Evolutionary conservation across 139 green algal species (phyloP).

Genomic region (Chlamydomonas incerta): DNA sequence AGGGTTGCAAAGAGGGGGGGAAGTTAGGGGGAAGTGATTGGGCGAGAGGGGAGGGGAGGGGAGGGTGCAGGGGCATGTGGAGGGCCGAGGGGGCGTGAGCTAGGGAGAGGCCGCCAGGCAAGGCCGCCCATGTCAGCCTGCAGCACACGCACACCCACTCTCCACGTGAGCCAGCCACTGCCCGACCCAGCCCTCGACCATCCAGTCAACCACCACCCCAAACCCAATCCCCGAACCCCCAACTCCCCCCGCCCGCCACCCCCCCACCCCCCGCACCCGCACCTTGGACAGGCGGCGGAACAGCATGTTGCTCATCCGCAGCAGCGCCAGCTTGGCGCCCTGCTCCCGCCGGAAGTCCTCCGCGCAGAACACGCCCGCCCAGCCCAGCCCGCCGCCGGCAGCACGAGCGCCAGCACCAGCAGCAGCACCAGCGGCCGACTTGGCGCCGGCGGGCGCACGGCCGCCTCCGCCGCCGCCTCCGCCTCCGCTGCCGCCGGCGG

Average conservation of each 20-base stretch:
- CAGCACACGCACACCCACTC: too few species aligned
- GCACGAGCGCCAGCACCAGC: too few species aligned
- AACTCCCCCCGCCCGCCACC: not conserved
- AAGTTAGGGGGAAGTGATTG: too few species aligned
- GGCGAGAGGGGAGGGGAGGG: too few species aligned
- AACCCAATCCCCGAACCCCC: not conserved
- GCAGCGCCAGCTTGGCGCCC: conserved; percentile 46
- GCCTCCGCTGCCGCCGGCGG: too few species aligned
- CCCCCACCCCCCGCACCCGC: not conserved
- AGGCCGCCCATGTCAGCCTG: too few species aligned
- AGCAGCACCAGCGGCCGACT: too few species aligned
- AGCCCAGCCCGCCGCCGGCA: not conserved
- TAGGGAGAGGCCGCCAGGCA: too few species aligned
- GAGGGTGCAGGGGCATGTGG: not conserved
- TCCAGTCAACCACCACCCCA: not conserved
- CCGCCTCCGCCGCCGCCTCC: not conserved
- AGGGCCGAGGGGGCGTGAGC: not conserved
- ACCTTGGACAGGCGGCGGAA: conserved; percentile 56
- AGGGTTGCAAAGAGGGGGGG: too few species aligned
- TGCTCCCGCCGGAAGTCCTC: conserved; percentile 36
- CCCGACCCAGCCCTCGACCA: too few species aligned
- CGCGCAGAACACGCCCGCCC: conserved; percentile 15
- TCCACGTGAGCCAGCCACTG: too few species aligned
- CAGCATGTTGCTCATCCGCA: conserved; percentile 59
- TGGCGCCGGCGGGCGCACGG: too few species aligned